phyloP scores from a whole-genome alignment of 257 asterid genomes.

The Penstemon eatonii region DNA sequence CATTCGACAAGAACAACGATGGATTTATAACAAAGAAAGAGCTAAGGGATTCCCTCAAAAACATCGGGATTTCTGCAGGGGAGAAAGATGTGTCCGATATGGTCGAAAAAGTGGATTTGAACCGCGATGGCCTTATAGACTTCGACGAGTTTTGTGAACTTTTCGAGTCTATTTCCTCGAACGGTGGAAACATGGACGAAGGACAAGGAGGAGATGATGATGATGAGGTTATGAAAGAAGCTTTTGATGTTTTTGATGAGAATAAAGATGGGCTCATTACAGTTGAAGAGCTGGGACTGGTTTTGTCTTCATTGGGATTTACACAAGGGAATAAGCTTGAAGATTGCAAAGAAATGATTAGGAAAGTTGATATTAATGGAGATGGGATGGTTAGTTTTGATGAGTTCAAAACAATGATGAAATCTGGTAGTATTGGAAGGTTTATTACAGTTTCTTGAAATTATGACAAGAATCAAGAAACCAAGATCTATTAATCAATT shows the following conservation, averaged over 20 bases:
- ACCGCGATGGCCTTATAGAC: conserved; percentile 78
- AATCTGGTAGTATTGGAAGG: conserved; percentile 39
- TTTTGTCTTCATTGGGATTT: conserved; percentile 65
- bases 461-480: background rate
- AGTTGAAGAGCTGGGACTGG: conserved; percentile 69
- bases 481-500: background rate
- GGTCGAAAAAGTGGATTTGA: conserved; percentile 60
- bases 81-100: conserved; percentile 68
- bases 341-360: conserved; percentile 75
- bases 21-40: conserved; percentile 74
- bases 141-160: conserved; percentile 69
- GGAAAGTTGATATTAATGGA: conserved; percentile 74
- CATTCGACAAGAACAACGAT: conserved; percentile 80
- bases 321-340: conserved; percentile 60
- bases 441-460: conserved; percentile 44
- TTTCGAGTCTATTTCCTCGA: conserved; percentile 39
- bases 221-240: conserved; percentile 58
- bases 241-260: conserved; percentile 78
- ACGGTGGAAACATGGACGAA: background rate
- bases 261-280: conserved; percentile 73
- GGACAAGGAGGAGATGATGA: conserved; percentile 3
- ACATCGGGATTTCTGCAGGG: conserved; percentile 58
- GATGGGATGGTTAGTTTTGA: conserved; percentile 86
- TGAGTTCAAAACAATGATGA: conserved; percentile 83
- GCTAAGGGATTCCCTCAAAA: conserved; percentile 57